A percentile compares a stretch with the other conserved stretches of the same genome.
Conservation (phyloP, 2,329 filamentous ascomycete genomes). For the Pseudogymnoascus sp. region DNA sequence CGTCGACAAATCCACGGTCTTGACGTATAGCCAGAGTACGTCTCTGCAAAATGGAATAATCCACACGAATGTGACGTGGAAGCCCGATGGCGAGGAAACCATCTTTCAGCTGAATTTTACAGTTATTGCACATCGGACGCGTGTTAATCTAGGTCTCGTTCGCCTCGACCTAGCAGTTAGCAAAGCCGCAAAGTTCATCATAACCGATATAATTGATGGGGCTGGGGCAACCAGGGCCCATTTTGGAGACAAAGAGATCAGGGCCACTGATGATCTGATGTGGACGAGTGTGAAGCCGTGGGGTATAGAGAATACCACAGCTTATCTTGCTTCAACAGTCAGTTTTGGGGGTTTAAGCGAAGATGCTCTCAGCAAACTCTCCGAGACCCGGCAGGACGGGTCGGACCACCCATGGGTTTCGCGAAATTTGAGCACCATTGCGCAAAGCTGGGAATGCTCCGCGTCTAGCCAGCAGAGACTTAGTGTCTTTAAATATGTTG, state of each 20-base stretch:
- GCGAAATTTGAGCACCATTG: constrained; percentile 49
- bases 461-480: no score
- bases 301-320: constrained; percentile 49
- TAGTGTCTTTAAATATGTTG: constrained; percentile 50
- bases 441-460: constrained; percentile 38
- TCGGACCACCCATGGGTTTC: constrained; percentile 38
- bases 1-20: constrained; percentile 35
- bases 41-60: constrained; percentile 9
- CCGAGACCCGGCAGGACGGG: constrained; percentile 28
- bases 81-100: constrained; percentile 38
- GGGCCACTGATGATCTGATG: constrained; percentile 40
- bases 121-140: constrained; percentile 16
- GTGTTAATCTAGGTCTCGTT: constrained; percentile 14
- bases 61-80: constrained; percentile 13
- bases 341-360: constrained; percentile 16
- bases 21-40: constrained; percentile 48
- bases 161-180: no score
- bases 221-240: constrained; percentile 52
- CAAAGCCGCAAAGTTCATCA: constrained; percentile 31
- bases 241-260: constrained; percentile 42
- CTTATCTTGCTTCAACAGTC: constrained; percentile 44
- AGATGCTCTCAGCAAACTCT: constrained; percentile 23
- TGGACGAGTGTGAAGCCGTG: constrained; percentile 53
- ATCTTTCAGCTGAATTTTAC: constrained; percentile 52
- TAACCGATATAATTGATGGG: constrained; percentile 56